Conservation (phyloP, 1,284 basidiomycete species). For the Phellopilus nigrolimitatus region DNA sequence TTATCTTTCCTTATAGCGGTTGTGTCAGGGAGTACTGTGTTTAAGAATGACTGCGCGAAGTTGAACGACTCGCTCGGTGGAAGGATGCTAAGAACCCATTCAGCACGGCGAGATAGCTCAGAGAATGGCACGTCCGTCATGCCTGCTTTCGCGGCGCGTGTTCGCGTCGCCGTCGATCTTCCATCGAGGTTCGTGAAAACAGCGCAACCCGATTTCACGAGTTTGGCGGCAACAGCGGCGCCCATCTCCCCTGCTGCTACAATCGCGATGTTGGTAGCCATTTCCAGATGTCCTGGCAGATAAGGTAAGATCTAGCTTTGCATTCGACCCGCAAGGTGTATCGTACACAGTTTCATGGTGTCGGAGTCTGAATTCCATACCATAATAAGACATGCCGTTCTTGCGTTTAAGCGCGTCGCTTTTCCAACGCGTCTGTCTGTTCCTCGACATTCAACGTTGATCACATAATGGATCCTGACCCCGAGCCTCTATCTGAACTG, state of each 20-base stretch:
- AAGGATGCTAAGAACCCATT: slow-evolving; percentile 52
- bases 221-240: slow-evolving; percentile 38
- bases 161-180: slow-evolving; percentile 43
- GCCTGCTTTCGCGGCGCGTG: slow-evolving; percentile 47
- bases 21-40: slow-evolving; percentile 23
- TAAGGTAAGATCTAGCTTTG: too few relatives aligned
- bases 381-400: too few relatives aligned
- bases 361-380: too few relatives aligned
- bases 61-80: slow-evolving; percentile 49
- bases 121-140: slow-evolving; percentile 44
- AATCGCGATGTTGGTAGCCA: slow-evolving; percentile 24
- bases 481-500: slow-evolving; percentile 2
- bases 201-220: slow-evolving; percentile 39
- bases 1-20: slow-evolving; percentile 15
- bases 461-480: not conserved
- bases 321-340: too few relatives aligned
- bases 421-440: not conserved
- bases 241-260: slow-evolving; percentile 37
- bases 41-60: slow-evolving; percentile 42
- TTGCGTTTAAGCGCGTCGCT: too few relatives aligned
- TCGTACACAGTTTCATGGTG: too few relatives aligned
- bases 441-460: not conserved
- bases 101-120: slow-evolving; percentile 39
- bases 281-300: not conserved
- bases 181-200: slow-evolving; percentile 49